Evolutionary conservation across 169 alveolate species (phyloP), one percentile per base, ranked within the genome.

Genomic region (Eimeria necatrix): DNA sequence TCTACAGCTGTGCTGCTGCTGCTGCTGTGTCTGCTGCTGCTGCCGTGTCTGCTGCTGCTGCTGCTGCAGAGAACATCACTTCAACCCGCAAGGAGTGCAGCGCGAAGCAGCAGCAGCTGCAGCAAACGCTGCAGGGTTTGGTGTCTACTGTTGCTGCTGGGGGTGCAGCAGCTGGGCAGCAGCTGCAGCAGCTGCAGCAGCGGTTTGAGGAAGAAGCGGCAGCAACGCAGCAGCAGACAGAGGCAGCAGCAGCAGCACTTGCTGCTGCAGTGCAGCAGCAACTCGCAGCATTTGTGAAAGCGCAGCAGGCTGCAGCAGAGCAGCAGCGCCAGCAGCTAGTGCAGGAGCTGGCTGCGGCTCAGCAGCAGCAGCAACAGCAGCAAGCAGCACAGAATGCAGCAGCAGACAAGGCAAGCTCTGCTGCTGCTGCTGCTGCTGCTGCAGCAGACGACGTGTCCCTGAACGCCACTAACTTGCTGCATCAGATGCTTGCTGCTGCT

Each of bases 231-330:
- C 85, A 46, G 56, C 85, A 32, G 85, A 24, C 56, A 20, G 85
- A 74, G 56, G 85, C 10, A 46, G 85, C 41, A 41, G 85, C 85
- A 32, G 85, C 85, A 12, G 85, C 85, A 32, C 59, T 74, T 6
- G 85, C 85, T 12, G 85, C 85, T 9, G 85, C 85, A 32, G 85
- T 74, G 85, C 85, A 74, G 85, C 85, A 74, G 60, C 85, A 74
- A n/a, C 85, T 74, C 22, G 12, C 51, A n/a, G 56, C 51, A 6
- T 74, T 74, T 41, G 85, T 46, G 56, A n/a, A 5, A 12, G 60
- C 51, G 18, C 85, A 74, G 85, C 85, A 52, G 41, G 56, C 85
- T 9, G 60, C 60, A 74, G 85, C 56, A n/a, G 59, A 74, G 22
- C 60, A 74, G 56, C 85, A 74, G n/a, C 56, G n/a, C 41, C 56